Evolutionary conservation across 768 basidiomycete species (phyloP).

Genomic region (Collybiopsis luxurians): DNA sequence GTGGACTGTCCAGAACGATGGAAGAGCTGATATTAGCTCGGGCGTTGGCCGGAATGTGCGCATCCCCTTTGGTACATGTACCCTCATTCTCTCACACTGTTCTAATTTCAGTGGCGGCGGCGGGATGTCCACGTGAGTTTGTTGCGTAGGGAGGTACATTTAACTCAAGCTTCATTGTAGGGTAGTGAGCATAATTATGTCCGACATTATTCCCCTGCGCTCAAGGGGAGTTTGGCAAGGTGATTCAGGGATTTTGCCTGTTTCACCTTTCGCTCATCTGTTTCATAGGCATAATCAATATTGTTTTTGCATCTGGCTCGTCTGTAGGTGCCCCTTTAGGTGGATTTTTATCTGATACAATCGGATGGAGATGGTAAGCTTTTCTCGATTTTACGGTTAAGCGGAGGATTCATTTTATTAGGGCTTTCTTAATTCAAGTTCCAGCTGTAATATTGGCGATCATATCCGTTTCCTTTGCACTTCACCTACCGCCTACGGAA

Average conservation of each 20-base stretch:
- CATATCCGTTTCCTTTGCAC: constrained; percentile 46
- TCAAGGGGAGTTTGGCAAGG: constrained; percentile 73
- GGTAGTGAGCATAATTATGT: constrained; percentile 62
- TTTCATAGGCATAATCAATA: constrained; percentile 49
- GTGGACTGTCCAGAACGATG: constrained; percentile 31
- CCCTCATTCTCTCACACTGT: not conserved
- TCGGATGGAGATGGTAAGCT: constrained; percentile 64
- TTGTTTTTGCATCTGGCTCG: constrained; percentile 57
- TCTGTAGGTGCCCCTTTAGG: constrained; percentile 62
- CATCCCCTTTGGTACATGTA: not conserved
- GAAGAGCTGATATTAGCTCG: constrained; percentile 29
- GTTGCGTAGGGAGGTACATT: not conserved
- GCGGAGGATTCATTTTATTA: constrained; percentile 13
- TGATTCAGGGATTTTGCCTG: constrained; percentile 12
- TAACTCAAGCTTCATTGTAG: constrained; percentile 25
- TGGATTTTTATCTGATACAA: constrained; percentile 57
- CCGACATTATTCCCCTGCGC: constrained; percentile 61
- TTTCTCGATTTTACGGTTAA: not conserved
- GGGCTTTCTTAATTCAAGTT: constrained; percentile 61
- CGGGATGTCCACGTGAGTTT: constrained; percentile 32
- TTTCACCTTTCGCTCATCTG: not conserved
- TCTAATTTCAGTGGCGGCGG: constrained; percentile 24
- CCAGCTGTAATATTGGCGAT: constrained; percentile 56
- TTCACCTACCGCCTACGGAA: constrained; percentile 48
- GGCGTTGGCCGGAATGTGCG: constrained; percentile 27